Percentiles rank a stretch among this genome's conserved stretches.
These are phyloP conservation scores for Populus euphratica DNA, from an alignment of 345 rosid species.

Conservation along the genomic window DNA sequence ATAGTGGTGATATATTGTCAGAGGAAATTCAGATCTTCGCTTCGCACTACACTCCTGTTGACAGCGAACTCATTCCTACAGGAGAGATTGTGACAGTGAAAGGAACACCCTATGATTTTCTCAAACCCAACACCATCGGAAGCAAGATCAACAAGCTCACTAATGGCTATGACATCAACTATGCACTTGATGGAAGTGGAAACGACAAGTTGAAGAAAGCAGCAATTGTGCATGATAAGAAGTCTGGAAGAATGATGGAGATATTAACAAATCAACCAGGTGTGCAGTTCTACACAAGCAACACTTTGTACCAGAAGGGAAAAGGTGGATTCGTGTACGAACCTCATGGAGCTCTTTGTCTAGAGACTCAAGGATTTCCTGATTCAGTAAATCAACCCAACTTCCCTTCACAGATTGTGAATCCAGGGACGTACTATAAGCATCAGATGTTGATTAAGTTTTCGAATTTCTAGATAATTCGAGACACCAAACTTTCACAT, in stretches of 20 bases:
- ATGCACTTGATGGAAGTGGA: conserved; percentile 43
- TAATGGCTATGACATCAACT: conserved; percentile 74
- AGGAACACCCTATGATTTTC: conserved; percentile 85
- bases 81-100: conserved; percentile 55
- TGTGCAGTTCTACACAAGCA: conserved; percentile 74
- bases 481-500: too few relatives aligned
- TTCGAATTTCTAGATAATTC: not conserved
- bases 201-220: conserved; percentile 38
- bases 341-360: conserved; percentile 60
- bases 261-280: conserved; percentile 65
- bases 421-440: conserved; percentile 51
- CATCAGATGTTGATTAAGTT: conserved; percentile 70
- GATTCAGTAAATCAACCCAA: conserved; percentile 68
- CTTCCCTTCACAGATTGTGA: conserved; percentile 66
- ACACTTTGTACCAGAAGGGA: conserved; percentile 49
- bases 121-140: conserved; percentile 41
- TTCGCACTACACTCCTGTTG: conserved; percentile 57
- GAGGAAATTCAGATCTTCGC: conserved; percentile 61
- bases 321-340: conserved; percentile 64
- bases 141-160: conserved; percentile 51
- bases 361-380: conserved; percentile 87
- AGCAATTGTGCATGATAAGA: conserved; percentile 57
- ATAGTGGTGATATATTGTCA: conserved; percentile 62
- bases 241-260: conserved; percentile 71
- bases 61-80: conserved; percentile 67